Conservation (phyloP, 2,329 filamentous ascomycete species). For the Cladobotryum protrusum region DNA sequence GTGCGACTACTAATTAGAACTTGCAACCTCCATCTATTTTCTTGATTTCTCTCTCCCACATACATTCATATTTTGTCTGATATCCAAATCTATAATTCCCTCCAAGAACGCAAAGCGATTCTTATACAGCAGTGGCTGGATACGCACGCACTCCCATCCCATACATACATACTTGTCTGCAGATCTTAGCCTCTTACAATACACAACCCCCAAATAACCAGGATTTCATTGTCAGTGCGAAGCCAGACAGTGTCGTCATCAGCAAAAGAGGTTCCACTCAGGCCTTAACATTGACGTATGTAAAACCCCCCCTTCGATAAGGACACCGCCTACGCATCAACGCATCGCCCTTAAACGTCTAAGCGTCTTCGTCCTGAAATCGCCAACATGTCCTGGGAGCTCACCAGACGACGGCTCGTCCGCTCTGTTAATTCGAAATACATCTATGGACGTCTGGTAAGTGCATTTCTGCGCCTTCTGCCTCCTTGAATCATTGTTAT, state of each 20-base stretch:
- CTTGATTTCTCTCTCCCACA: too few species aligned
- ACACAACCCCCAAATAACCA: background rate
- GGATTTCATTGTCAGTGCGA: background rate
- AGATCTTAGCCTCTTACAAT: too few species aligned
- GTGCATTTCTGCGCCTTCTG: conserved; percentile 27
- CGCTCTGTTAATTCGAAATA: conserved; percentile 59
- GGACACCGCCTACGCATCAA: background rate
- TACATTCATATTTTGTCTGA: too few species aligned
- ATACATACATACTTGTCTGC: too few species aligned
- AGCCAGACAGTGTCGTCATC: background rate
- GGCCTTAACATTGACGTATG: too few species aligned
- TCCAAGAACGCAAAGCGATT: too few species aligned
- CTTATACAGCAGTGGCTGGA: too few species aligned
- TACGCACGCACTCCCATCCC: too few species aligned
- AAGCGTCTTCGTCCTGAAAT: background rate
- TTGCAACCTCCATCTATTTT: too few species aligned
- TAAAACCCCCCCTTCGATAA: background rate
- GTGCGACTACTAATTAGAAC: too few species aligned
- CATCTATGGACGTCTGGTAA: conserved; percentile 66
- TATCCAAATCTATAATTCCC: too few species aligned
- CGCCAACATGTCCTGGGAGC: conserved; percentile 50
- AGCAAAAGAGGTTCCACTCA: background rate
- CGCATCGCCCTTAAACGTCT: background rate
- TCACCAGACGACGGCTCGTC: conserved; percentile 53
- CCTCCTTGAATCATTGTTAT: too few species aligned